Evolutionary conservation across 371 early-diverging fungal species (phyloP).

Genomic region (Dinochytrium kinnereticum): DNA sequence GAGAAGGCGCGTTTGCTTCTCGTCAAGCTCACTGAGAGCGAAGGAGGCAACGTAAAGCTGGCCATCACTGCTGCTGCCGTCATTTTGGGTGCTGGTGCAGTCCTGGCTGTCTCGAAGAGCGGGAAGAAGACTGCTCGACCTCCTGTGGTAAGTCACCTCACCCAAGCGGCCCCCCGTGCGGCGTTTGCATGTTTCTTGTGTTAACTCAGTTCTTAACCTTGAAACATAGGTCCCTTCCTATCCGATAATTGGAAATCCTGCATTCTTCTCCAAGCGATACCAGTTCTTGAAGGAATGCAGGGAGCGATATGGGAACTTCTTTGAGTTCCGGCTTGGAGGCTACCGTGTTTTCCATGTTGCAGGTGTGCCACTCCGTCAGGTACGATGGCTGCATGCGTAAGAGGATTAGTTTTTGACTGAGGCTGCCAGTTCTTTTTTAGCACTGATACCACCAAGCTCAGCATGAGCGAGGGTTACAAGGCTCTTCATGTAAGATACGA

Average conservation of each 20-base stretch:
- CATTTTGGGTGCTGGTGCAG: not conserved
- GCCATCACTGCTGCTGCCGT: slow-evolving; percentile 5
- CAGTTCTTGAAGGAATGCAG: not conserved
- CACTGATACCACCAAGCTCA: not conserved
- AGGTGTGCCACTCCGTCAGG: slow-evolving; percentile 3
- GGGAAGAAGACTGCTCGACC: not conserved
- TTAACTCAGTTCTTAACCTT: not conserved
- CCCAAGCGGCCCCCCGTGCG: not conserved
- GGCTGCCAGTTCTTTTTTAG: slow-evolving; percentile 12
- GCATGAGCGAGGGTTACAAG: not conserved
- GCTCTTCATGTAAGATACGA: not conserved
- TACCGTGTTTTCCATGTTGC: slow-evolving; percentile 1
- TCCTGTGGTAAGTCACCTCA: not conserved
- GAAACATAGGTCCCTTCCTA: slow-evolving; percentile 5
- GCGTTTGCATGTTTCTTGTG: not conserved
- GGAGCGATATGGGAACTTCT: not conserved
- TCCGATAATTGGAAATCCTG: slow-evolving; percentile 8
- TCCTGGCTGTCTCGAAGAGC: not conserved
- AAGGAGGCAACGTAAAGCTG: not conserved
- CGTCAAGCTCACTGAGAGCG: not conserved
- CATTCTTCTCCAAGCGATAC: slow-evolving; percentile 11
- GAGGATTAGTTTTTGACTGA: not conserved
- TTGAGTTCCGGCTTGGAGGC: not conserved
- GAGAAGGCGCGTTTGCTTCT: not conserved
- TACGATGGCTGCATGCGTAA: no score